Conservation (phyloP, 352 stramenopile genomes). For the Phytophthora ramorum region DNA sequence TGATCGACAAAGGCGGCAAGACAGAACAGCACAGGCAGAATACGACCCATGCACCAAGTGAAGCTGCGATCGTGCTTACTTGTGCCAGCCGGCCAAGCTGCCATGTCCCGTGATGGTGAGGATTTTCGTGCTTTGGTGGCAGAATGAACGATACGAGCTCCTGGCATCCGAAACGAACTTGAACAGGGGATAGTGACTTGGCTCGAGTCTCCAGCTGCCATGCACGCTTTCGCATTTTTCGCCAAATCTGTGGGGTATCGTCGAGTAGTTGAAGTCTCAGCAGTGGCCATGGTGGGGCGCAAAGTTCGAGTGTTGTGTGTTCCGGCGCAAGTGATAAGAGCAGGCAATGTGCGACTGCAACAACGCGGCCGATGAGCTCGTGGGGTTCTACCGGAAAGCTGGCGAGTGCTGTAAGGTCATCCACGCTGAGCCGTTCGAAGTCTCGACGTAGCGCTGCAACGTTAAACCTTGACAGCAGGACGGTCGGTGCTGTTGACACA, state of each 20-base stretch:
- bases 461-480: conserved; percentile 21
- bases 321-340: conserved; percentile 47
- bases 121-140: conserved; percentile 1
- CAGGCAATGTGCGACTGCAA: conserved; percentile 47
- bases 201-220: conserved; percentile 34
- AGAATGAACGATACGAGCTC: conserved; percentile 34
- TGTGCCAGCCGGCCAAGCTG: conserved; percentile 32
- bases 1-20: neutral
- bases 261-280: conserved; percentile 61
- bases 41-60: conserved; percentile 52
- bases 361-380: conserved; percentile 43
- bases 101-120: neutral
- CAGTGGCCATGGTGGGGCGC: conserved; percentile 49
- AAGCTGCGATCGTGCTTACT: conserved; percentile 56
- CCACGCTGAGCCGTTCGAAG: conserved; percentile 40
- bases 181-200: conserved; percentile 31
- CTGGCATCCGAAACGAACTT: conserved; percentile 49
- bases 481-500: conserved; percentile 1
- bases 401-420: conserved; percentile 53
- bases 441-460: conserved; percentile 24
- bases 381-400: conserved; percentile 53
- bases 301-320: conserved; percentile 38
- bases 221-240: conserved; percentile 51
- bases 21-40: conserved; percentile 46
- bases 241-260: conserved; percentile 34